Evolutionary conservation across 2,329 filamentous ascomycete species (phyloP).

Genomic region (Endothia cerciana): DNA sequence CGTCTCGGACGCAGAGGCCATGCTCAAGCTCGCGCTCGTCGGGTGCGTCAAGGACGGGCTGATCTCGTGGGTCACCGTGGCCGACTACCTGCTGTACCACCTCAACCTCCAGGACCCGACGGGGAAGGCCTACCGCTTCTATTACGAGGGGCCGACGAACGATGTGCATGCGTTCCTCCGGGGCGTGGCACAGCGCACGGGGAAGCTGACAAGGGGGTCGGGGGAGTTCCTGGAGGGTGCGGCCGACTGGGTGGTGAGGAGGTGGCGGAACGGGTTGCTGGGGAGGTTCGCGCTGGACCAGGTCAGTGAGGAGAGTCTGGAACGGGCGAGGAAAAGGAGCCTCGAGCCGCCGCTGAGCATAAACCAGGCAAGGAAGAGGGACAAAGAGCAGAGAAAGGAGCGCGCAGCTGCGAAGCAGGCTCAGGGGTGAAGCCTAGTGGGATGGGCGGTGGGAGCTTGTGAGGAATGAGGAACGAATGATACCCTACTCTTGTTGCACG

Average conservation of each 20-base stretch:
- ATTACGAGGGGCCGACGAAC: slow-evolving; percentile 72
- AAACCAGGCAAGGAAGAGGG: slow-evolving; percentile 68
- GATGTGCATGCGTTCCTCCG: slow-evolving; percentile 75
- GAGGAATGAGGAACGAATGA: slow-evolving; percentile 22
- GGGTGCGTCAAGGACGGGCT: slow-evolving; percentile 90
- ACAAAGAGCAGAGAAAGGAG: slow-evolving; percentile 60
- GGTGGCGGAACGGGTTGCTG: slow-evolving; percentile 77
- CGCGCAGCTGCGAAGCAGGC: slow-evolving; percentile 39
- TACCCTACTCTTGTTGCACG: slow-evolving; percentile 22
- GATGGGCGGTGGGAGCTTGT: background rate
- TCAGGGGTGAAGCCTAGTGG: background rate
- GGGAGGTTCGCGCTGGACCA: slow-evolving; percentile 82
- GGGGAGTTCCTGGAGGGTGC: slow-evolving; percentile 71
- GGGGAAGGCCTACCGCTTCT: slow-evolving; percentile 59
- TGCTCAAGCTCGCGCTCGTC: slow-evolving; percentile 93
- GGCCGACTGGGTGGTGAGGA: slow-evolving; percentile 78
- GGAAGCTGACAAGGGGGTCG: slow-evolving; percentile 75
- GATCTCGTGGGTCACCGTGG: slow-evolving; percentile 75
- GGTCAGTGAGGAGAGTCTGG: slow-evolving; percentile 58
- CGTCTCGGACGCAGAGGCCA: slow-evolving; percentile 79
- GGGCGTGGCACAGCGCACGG: slow-evolving; percentile 72
- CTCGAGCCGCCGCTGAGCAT: slow-evolving; percentile 35
- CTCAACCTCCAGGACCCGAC: slow-evolving; percentile 70
- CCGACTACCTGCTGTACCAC: slow-evolving; percentile 87
- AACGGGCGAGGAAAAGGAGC: slow-evolving; percentile 65